Base-by-base conservation (phyloP, 805 yeast genomes). In the Lipomyces sp. region DNA sequence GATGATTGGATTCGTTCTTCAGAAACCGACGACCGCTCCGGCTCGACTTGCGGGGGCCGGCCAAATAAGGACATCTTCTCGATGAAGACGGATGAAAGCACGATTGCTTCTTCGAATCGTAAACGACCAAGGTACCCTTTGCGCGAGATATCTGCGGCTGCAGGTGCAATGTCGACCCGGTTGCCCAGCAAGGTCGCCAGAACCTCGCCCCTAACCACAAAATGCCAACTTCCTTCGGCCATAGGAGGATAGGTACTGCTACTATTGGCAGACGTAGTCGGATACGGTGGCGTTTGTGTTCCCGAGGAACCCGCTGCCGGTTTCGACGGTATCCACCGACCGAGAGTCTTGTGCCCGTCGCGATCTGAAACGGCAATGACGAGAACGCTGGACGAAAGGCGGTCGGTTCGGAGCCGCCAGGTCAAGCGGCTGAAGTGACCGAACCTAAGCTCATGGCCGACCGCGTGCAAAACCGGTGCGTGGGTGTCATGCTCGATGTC, bases 51-150 rank as follows among this genome's bases (percentile, higher is more conserved):
- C 4, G 68, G 68, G 18, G 67, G 65, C n/a, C 32, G 34, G 15
- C 60, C 69, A 45, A 65, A 63, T 24, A 33, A 4, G 15, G n/a
- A 30, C 13, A 45, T 10, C 18, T 54, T 65, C 29, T 56, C 63
- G 33, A 65, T 35, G 51, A 30, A 67, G 32, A 67, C 45, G 2
- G 65, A 64, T 10, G 69, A 39, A n/a, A 64, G 33, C 6, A 42
- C 51, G 35, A 67, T 42, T 3, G 70, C 70, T 29, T 67, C 70
- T 13, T 57, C 70, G 37, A 67, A 67, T 29, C 61, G 33, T 33
- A 67, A 18, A 15, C 45, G 35, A 29, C 69, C 70, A 15, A 66
- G 58, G 24, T 42, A 51, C n/a, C 62, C 57, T 5, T 59, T 59
- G 11, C 45, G 56, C 18, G 60, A 10, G 35, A 53, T 30, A 4